phyloP scores from a whole-genome alignment of 75 land plant species.

The Chamaecyparis obtusa region DNA sequence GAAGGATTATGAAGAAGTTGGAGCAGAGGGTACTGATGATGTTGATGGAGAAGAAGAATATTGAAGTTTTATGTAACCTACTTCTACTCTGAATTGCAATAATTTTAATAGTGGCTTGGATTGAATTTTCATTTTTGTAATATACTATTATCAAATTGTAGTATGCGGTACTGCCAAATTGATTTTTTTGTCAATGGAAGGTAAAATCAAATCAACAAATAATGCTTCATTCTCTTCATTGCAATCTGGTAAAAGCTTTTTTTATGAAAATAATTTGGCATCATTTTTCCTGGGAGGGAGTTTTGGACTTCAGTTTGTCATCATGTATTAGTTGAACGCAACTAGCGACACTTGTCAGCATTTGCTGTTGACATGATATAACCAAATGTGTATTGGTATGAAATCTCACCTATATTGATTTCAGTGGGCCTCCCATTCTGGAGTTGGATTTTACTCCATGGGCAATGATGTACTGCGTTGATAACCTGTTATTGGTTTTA shows the following conservation, averaged over 20 bases:
- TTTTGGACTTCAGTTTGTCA: background rate
- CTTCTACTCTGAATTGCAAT: background rate
- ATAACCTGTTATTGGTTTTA: background rate
- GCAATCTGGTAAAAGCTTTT: background rate
- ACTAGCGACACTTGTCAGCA: background rate
- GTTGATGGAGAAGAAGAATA: constrained; percentile 46
- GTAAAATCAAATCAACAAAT: background rate
- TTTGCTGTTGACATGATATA: background rate
- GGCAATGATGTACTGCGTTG: background rate
- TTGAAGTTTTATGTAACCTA: background rate
- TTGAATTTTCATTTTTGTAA: background rate
- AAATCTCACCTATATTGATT: background rate
- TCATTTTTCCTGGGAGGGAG: background rate
- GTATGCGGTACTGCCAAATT: background rate
- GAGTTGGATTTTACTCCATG: background rate
- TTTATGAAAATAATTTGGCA: background rate
- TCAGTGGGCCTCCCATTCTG: background rate
- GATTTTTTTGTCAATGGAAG: background rate
- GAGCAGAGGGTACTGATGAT: constrained; percentile 51
- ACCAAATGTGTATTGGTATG: background rate
- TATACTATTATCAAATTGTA: background rate
- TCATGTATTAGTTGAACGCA: background rate
- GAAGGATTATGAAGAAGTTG: constrained; percentile 58
- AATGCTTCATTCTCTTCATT: background rate
- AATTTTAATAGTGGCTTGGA: background rate